These are phyloP conservation scores for Globisporangium canariense DNA, from an alignment of 352 stramenopile genomes.

Conservation along the genomic window DNA sequence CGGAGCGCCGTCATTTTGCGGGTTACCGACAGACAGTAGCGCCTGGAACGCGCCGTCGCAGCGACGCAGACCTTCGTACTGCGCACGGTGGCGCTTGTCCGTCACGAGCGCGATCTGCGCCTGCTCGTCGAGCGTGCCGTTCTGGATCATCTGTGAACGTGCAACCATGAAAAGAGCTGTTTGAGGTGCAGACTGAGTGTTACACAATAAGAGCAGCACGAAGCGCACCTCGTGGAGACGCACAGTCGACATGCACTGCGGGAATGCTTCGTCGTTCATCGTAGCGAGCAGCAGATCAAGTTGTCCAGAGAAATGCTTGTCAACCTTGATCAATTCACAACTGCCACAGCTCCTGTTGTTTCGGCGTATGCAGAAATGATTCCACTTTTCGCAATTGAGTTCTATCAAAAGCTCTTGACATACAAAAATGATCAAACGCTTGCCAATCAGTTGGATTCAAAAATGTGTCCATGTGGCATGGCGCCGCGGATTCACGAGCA, in stretches of 20 bases:
- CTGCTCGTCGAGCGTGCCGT: constrained; percentile 34
- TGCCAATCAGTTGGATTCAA: not conserved
- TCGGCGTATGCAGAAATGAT: not conserved
- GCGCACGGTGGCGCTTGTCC: constrained; percentile 27
- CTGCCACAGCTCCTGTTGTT: no score
- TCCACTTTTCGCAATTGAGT: not conserved
- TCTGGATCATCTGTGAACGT: constrained; percentile 36
- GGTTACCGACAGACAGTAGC: constrained; percentile 30
- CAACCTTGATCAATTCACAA: not conserved
- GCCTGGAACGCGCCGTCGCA: constrained; percentile 55
- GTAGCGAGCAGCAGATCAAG: not conserved
- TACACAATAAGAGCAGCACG: not conserved
- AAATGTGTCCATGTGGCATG: not conserved
- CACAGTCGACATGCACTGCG: constrained; percentile 56
- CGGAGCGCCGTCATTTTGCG: constrained; percentile 9
- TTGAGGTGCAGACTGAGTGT: not conserved
- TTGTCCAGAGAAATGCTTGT: not conserved
- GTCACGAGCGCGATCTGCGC: constrained; percentile 42
- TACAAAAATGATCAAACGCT: not conserved
- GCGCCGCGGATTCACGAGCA: no score
- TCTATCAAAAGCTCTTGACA: not conserved
- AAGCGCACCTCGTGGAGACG: constrained; percentile 58
- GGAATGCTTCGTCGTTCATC: constrained; percentile 42
- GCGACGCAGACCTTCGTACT: constrained; percentile 47
- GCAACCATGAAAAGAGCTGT: not conserved